Evolutionary conservation across 148 eudicot genomes (phyloP), one percentile per base, ranked within the genome.

Genomic region (Rhododendron simsii): DNA sequence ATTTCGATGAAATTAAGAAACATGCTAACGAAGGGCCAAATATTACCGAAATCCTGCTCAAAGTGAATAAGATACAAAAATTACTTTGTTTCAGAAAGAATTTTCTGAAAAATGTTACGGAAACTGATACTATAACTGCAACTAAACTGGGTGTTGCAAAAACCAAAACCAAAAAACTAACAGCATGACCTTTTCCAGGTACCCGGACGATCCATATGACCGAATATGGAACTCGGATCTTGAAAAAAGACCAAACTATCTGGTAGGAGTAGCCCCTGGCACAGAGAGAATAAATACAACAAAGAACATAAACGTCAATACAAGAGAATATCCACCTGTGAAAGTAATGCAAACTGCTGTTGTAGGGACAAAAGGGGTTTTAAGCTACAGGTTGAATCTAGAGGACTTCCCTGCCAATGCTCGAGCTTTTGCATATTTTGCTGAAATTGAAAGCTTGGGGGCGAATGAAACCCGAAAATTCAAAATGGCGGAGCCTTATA

Each of bases 281-380:
- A 97, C 99, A 39, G 86, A 90, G 86, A 93, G 96, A 88, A 92
- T 97, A 78, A 93, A 85, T 37, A 97, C 99, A 48, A 92, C 91
- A 37, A 93, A 93, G 83, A 80, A 87, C 82, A 90, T 97, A 87
- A 88, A 93, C 76, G 93, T 94, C 37, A 93, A 93, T 85, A 93
- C 94, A 10, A 91, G 96, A 89, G 99, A 97, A 87, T 95, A 93
- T 83, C 99, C 99, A 39, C 99, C 99, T 0, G 93, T 92, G 8
- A 94, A 94, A 88, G 98, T 97, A 26, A 97, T 97, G 99, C 99
- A 97, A 86, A 95, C 95, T 16, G 99, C 96, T 51, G 99, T 97
- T 67, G 94, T 92, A 82, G 98, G 99, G 82, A 93, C 96, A 80
- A 47, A 92, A 88, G 95, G 98, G 35, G 86, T 80, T 20, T 89